phyloP scores from a whole-genome alignment of 371 early-diverging fungal species.

The Chytridium lagenaria region DNA sequence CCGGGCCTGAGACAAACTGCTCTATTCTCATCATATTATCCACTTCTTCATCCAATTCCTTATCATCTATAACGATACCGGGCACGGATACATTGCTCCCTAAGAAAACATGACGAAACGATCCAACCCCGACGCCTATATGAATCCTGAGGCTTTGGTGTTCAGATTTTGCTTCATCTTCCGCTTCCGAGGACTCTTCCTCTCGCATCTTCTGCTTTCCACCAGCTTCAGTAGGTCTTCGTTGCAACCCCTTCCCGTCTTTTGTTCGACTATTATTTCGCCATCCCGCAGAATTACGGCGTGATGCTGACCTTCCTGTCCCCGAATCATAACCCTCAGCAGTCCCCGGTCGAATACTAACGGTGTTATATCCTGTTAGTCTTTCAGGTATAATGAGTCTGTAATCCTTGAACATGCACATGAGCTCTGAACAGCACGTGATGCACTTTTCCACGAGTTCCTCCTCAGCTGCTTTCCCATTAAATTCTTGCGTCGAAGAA shows the following conservation, averaged over 20 bases:
- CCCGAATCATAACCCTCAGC: too few species aligned
- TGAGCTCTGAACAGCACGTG: slow-evolving; percentile 24
- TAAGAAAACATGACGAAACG: slow-evolving; percentile 17
- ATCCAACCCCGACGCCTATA: slow-evolving; percentile 30
- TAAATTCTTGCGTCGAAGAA: not conserved
- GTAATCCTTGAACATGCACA: slow-evolving; percentile 24
- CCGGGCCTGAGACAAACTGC: slow-evolving; percentile 29
- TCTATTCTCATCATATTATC: slow-evolving; percentile 17
- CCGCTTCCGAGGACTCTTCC: not conserved
- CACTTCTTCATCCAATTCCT: not conserved
- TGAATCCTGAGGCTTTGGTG: slow-evolving; percentile 19
- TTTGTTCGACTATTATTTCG: too few species aligned
- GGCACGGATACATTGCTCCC: not conserved
- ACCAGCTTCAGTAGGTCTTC: too few species aligned
- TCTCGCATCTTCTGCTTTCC: not conserved
- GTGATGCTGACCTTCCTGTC: too few species aligned
- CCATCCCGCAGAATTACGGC: too few species aligned
- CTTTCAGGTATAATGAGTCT: slow-evolving; percentile 27
- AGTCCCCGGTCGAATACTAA: too few species aligned
- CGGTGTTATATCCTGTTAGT: not conserved
- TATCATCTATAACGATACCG: not conserved
- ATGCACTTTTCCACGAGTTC: not conserved
- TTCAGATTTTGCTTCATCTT: not conserved
- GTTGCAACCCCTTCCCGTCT: too few species aligned
- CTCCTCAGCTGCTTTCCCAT: not conserved